Conservation (phyloP, 2,329 filamentous ascomycete species). For the Fusarium luffae region DNA sequence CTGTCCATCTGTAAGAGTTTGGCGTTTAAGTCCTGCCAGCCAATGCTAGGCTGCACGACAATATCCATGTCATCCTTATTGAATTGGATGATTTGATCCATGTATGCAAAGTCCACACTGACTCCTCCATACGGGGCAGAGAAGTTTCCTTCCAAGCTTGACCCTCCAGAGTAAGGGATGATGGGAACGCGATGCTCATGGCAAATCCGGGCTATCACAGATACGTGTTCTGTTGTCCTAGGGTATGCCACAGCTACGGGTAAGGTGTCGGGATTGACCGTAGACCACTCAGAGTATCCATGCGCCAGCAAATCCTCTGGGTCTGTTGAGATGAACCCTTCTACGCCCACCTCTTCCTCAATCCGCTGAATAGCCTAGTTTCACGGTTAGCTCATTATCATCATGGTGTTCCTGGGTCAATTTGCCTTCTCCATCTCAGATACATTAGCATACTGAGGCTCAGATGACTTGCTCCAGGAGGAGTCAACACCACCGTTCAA, state of each 20-base stretch:
- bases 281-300: slow-evolving; percentile 76
- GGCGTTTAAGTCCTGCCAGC: slow-evolving; percentile 91
- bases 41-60: slow-evolving; percentile 88
- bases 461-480: slow-evolving; percentile 33
- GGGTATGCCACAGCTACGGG: slow-evolving; percentile 74
- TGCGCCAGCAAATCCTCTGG: slow-evolving; percentile 70
- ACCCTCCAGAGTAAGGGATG: slow-evolving; percentile 87
- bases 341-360: slow-evolving; percentile 57
- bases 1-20: slow-evolving; percentile 73
- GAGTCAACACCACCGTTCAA: slow-evolving; percentile 31
- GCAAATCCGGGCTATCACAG: slow-evolving; percentile 73
- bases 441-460: slow-evolving; percentile 54
- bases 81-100: slow-evolving; percentile 83
- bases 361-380: slow-evolving; percentile 67
- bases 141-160: slow-evolving; percentile 90
- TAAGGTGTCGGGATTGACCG: slow-evolving; percentile 67
- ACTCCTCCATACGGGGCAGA: slow-evolving; percentile 87
- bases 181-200: slow-evolving; percentile 84
- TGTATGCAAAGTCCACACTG: slow-evolving; percentile 88
- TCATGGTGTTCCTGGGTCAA: neutral
- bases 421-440: slow-evolving; percentile 57
- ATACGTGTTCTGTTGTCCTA: slow-evolving; percentile 69
- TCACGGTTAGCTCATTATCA: slow-evolving; percentile 10
- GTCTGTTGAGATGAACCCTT: slow-evolving; percentile 71
- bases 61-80: slow-evolving; percentile 92